Evolutionary conservation across 2,329 filamentous ascomycete species (phyloP), one percentile per base, ranked within the genome.

Genomic region (Endocalyx cinctus): DNA sequence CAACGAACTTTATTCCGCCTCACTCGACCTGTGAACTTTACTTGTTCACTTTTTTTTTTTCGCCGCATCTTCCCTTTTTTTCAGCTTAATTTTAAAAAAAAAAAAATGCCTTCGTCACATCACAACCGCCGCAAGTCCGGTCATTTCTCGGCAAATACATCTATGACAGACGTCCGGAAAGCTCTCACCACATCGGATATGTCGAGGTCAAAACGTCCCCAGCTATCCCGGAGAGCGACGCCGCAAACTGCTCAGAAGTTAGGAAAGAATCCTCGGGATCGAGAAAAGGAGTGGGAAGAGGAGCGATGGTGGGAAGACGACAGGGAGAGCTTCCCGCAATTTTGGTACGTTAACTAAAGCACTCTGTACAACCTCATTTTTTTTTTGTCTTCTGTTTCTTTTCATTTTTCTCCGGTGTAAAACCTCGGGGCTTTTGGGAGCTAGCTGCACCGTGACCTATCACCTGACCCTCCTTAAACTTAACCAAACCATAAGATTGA

Each of bases 271-370:
- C 63, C 68, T 10, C 66, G 66, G 34, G 69, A 75, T 29, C 62
- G 69, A 17, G 71, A 76, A 45, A 63, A 63, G 39, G 67, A 74
- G 41, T 61, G 63, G 51, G 64, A 70, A 37, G 69, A 72, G 22
- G 62, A 66, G 38, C 58, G 57, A 30, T 66, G 64, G 53, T 74
- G 64, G 54, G 69, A 74, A 33, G 70, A 79, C 34, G 75, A 78
- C 49, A 64, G 74, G 35, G 77, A 81, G 50, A 77, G 71, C 56
- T 81, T 82, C 42, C 77, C 77, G 15, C 76, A 80, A 52, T 81
- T 68, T 51, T 82, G 77, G 77, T 82, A 69, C 37, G 74, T 70
- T n/a, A n/a, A n/a, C n/a, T n/a, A n/a, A n/a, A n/a, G n/a, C n/a
- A n/a, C n/a, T n/a, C n/a, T n/a, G n/a, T n/a, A n/a, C n/a, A n/a